Base-by-base conservation (phyloP, 176 grass and related monocot species). In the Secale cereale region DNA sequence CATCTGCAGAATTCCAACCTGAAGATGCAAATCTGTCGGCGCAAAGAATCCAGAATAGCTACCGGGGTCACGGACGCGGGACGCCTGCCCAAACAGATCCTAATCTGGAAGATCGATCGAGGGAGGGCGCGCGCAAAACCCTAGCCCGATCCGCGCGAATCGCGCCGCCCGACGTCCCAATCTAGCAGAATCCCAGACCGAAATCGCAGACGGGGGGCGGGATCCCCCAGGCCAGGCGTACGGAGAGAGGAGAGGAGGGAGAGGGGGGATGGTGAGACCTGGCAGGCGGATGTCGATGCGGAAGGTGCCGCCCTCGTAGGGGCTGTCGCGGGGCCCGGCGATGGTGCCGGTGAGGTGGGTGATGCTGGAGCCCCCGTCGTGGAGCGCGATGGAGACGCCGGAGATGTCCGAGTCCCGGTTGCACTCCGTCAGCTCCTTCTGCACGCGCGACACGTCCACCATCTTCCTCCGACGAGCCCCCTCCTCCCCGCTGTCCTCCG, bases 391-490 rank as follows among this genome's bases (percentile, higher is more conserved):
- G 86, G 86, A 92, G 50, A 99, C 97, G 13, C 97, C 94, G 7
- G 97, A 97, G 67, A 94, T 74, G 74, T 88, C 65, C 65, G 41
- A 77, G 85, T 96, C 97, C 41, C 94, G 83, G 79, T 94, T 96
- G 88, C 97, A 99, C 94, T 96, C 94, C 27, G 78, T 82, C 43
- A 99, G 86, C 88, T 99, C 97, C 94, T 96, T 99, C 94, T 99
- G 97, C 82, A 96, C 84, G 81, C 97, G 85, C 79, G 91, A 99
- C 46, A 99, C 75, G 78, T 96, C 97, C 88, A 96, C 71, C 97
- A 99, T 99, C 89, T 15, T 10, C 32, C 46, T 41, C 26, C 70
- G 70, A 4, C 39, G 40, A 74, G 0, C 40, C 17, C 40, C 10
- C n/a, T 60, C 19, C 27, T 8, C 26, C 25, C 10, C 59, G 30